Percentiles rank a stretch among this genome's conserved stretches.
Evolutionary conservation across 2,329 filamentous ascomycete genomes (phyloP).

Genomic region (Neofusicoccum laricinum): DNA sequence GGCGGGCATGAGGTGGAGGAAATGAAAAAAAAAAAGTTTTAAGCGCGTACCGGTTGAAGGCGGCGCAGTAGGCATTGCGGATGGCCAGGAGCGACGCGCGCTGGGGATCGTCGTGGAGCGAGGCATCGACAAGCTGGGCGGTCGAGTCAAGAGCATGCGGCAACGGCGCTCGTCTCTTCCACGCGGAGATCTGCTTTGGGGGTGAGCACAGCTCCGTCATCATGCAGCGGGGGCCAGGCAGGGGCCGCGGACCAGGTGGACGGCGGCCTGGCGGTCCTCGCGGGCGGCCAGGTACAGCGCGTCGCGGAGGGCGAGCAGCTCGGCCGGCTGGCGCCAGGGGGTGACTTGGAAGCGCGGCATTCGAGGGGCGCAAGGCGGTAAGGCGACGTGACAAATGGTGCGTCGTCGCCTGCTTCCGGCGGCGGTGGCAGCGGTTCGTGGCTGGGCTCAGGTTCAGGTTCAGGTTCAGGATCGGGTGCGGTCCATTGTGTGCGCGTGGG

Average conservation of each 20-base stretch:
- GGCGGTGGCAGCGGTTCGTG: not conserved
- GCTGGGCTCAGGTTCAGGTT: not conserved
- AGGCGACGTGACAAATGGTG: constrained; percentile 4
- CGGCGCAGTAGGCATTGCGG: constrained; percentile 68
- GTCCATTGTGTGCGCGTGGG: not conserved
- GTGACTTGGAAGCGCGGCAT: constrained; percentile 67
- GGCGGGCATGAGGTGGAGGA: not conserved
- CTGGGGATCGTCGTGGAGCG: constrained; percentile 59
- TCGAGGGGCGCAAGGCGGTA: not conserved
- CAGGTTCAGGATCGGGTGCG: not conserved
- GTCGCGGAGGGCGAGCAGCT: constrained; percentile 63
- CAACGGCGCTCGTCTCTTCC: constrained; percentile 40
- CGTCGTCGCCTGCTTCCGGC: not conserved
- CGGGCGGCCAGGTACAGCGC: constrained; percentile 55
- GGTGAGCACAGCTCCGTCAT: constrained; percentile 9
- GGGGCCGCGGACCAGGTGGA: constrained; percentile 35
- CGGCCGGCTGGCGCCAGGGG: constrained; percentile 65
- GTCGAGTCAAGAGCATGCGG: constrained; percentile 80
- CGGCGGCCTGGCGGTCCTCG: constrained; percentile 31
- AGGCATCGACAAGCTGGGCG: constrained; percentile 66
- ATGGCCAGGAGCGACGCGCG: constrained; percentile 57
- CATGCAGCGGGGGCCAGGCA: constrained; percentile 15
- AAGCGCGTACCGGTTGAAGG: constrained; percentile 65
- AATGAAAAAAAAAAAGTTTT: not conserved
- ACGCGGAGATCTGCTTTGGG: constrained; percentile 14